phyloP scores from a whole-genome alignment of 2,329 filamentous ascomycete genomes.

The Fusarium hostae region DNA sequence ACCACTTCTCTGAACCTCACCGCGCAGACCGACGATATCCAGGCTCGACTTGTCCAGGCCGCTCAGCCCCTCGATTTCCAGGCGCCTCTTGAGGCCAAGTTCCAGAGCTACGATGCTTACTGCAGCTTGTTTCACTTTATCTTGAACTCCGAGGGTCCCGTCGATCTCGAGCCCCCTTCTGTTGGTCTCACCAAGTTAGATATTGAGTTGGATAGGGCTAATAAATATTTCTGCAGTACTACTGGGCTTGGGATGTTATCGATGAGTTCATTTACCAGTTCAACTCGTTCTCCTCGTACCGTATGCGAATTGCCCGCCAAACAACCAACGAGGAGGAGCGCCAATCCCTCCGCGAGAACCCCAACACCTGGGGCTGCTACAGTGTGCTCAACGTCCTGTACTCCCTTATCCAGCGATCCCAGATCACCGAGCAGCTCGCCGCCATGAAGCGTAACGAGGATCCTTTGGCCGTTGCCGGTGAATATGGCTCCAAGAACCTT shows the following conservation, averaged over 20 bases:
- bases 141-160: constrained; percentile 98
- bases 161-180: constrained; percentile 95
- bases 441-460: constrained; percentile 97
- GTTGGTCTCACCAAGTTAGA: constrained; percentile 65
- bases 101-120: constrained; percentile 99
- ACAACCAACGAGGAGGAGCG: constrained; percentile 92
- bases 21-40: constrained; percentile 88
- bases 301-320: constrained; percentile 87
- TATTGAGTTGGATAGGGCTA: constrained; percentile 31
- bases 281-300: constrained; percentile 98
- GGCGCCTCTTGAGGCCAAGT: constrained; percentile 94
- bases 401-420: constrained; percentile 97
- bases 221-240: constrained; percentile 72
- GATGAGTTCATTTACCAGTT: constrained; percentile 99
- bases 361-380: constrained; percentile 99
- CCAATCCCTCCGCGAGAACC: constrained; percentile 90
- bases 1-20: constrained; percentile 75
- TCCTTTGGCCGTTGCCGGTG: constrained; percentile 85
- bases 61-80: constrained; percentile 97
- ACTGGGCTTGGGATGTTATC: constrained; percentile 99
- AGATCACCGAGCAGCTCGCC: constrained; percentile 96
- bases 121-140: constrained; percentile 99
- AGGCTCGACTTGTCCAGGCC: constrained; percentile 88
- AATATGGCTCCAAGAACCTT: constrained; percentile 92
- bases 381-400: constrained; percentile 99